A percentile compares a stretch with the other conserved stretches of the same genome.
Evolutionary conservation across 306 rosid genomes (phyloP).

Genomic region (Rosa multiflora): DNA sequence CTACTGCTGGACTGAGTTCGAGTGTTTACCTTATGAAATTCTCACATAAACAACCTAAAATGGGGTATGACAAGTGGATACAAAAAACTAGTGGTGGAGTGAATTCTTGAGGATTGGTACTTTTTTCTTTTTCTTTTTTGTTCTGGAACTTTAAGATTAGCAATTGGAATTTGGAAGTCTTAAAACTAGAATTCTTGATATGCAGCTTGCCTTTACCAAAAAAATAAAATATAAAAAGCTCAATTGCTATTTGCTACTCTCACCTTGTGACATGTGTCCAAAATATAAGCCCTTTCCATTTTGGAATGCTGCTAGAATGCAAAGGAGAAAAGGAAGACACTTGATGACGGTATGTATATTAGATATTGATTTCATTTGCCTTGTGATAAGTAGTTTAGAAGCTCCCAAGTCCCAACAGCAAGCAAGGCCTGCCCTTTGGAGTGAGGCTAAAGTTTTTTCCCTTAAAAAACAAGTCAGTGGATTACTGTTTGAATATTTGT

Average conservation of each 20-base stretch:
- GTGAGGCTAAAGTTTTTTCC: slow-evolving; percentile 25
- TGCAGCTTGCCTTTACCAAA: background rate
- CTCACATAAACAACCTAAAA: background rate
- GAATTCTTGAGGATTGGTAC: background rate
- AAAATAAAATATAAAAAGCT: background rate
- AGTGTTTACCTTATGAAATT: background rate
- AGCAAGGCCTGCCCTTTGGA: slow-evolving; percentile 16
- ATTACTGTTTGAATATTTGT: background rate
- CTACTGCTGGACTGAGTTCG: background rate
- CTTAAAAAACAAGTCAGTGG: background rate
- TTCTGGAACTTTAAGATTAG: background rate
- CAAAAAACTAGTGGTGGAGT: background rate
- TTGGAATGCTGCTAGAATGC: background rate
- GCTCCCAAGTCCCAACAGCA: background rate
- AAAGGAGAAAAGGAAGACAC: background rate
- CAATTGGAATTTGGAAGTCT: background rate
- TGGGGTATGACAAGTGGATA: no score
- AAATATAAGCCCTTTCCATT: background rate
- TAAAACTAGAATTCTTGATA: background rate
- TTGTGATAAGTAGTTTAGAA: background rate
- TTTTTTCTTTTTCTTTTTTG: background rate
- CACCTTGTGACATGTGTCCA: background rate
- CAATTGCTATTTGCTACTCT: background rate
- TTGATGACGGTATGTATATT: background rate
- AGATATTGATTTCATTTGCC: background rate